Conservation (phyloP, 768 basidiomycete genomes). For the Hemileccinum rubropunctum region DNA sequence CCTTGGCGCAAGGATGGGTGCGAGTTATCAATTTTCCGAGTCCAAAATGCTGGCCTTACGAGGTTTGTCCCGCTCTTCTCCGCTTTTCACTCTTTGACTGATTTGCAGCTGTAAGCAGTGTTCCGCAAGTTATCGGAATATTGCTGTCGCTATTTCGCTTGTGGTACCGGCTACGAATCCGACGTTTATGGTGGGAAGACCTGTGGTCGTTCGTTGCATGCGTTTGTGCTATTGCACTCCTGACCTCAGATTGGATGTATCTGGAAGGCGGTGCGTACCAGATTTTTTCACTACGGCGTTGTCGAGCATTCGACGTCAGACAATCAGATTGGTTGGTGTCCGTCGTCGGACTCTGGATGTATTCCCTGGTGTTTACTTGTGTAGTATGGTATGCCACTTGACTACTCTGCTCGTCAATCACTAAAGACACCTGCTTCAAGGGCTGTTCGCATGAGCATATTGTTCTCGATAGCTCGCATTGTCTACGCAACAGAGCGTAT, state of each 20-base stretch:
- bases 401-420: not conserved
- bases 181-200: constrained; percentile 25
- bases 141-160: constrained; percentile 16
- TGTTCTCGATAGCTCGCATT: constrained; percentile 21
- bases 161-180: constrained; percentile 15
- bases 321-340: constrained; percentile 5
- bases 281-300: not conserved
- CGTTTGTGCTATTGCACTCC: not conserved
- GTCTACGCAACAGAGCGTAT: constrained; percentile 7
- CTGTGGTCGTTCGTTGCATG: constrained; percentile 12
- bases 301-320: not conserved
- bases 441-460: constrained; percentile 22
- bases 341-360: constrained; percentile 15
- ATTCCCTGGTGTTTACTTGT: not conserved
- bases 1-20: constrained; percentile 1
- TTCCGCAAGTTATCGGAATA: constrained; percentile 13
- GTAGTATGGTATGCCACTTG: constrained; percentile 16
- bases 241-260: constrained; percentile 13
- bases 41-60: constrained; percentile 7
- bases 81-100: not conserved
- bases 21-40: constrained; percentile 10
- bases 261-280: constrained; percentile 17
- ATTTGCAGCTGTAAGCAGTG: constrained; percentile 4
- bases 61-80: constrained; percentile 2
- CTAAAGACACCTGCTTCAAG: constrained; percentile 7